phyloP scores from a whole-genome alignment of 345 rosid species.

The Microcos paniculata region DNA sequence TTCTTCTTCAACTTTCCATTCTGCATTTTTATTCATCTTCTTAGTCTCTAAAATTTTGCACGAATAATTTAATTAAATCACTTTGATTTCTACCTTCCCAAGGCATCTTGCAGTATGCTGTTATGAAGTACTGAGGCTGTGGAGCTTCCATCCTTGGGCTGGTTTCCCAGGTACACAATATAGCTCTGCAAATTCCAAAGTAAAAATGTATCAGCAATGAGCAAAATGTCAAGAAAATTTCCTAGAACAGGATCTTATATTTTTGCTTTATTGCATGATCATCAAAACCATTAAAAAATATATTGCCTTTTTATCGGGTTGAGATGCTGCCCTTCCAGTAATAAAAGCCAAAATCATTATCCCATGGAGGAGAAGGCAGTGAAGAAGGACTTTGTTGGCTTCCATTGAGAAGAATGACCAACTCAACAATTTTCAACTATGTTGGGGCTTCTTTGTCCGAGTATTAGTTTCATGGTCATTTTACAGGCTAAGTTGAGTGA shows the following conservation, averaged over 20 bases:
- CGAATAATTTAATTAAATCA: background rate
- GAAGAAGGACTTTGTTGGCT: background rate
- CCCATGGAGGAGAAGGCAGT: background rate
- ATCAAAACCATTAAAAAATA: background rate
- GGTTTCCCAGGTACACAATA: constrained; percentile 54
- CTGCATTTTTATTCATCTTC: too few species aligned
- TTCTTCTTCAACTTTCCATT: too few species aligned
- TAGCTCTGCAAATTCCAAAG: constrained; percentile 28
- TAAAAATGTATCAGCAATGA: background rate
- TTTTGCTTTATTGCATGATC: background rate
- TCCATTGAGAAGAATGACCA: background rate
- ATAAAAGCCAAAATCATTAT: background rate
- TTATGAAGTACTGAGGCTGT: constrained; percentile 39
- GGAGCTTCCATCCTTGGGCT: constrained; percentile 33
- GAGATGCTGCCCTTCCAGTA: background rate
- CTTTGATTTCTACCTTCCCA: constrained; percentile 26
- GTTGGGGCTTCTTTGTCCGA: too few species aligned
- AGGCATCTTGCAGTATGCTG: constrained; percentile 36
- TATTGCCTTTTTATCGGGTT: background rate
- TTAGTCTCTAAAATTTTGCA: background rate
- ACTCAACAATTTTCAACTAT: background rate
- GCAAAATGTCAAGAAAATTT: background rate
- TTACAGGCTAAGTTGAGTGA: too few species aligned
- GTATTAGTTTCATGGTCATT: too few species aligned
- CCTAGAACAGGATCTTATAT: background rate